A percentile compares a stretch with the other conserved stretches of the same genome.
Evolutionary conservation across 1,139 yeast species (phyloP).

Genomic region (Saccharomycopsis hybrid): DNA sequence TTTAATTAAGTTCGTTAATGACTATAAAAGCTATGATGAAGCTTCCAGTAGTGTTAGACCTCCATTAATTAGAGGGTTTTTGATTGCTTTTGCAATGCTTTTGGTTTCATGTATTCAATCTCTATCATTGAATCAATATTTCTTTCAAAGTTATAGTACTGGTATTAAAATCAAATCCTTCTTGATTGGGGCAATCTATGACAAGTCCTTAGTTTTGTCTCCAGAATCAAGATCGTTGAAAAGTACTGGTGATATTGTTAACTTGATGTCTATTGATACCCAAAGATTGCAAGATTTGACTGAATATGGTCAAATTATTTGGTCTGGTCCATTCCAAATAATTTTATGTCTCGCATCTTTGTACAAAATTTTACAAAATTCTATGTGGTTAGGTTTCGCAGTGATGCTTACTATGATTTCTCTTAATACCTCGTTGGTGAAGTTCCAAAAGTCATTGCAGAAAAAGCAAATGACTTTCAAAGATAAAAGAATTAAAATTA

Average conservation of each 20-base stretch:
- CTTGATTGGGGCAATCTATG: slow-evolving; percentile 70
- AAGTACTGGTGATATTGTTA: slow-evolving; percentile 95
- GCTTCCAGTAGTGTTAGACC: slow-evolving; percentile 26
- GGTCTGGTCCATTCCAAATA: slow-evolving; percentile 98
- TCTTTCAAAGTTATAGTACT: slow-evolving; percentile 78
- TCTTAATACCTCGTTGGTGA: slow-evolving; percentile 67
- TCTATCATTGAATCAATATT: slow-evolving; percentile 83
- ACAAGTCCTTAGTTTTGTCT: slow-evolving; percentile 73
- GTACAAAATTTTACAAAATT: slow-evolving; percentile 70
- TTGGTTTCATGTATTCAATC: slow-evolving; percentile 78
- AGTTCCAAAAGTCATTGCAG: slow-evolving; percentile 69
- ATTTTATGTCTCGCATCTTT: slow-evolving; percentile 70
- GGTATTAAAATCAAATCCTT: slow-evolving; percentile 89
- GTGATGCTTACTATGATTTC: slow-evolving; percentile 85
- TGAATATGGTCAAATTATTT: slow-evolving; percentile 78
- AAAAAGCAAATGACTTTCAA: slow-evolving; percentile 64
- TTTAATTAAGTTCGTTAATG: slow-evolving; percentile 77
- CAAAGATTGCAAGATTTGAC: slow-evolving; percentile 89
- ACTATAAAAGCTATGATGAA: slow-evolving; percentile 44
- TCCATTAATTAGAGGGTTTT: slow-evolving; percentile 74
- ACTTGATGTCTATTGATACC: slow-evolving; percentile 93
- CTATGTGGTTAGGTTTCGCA: slow-evolving; percentile 96
- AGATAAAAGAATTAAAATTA: slow-evolving; percentile 63
- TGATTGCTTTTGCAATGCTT: slow-evolving; percentile 83
- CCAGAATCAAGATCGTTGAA: slow-evolving; percentile 76